Evolutionary conservation across 2,329 filamentous ascomycete species (phyloP).

Genomic region (Aphanoascus verrucosus): DNA sequence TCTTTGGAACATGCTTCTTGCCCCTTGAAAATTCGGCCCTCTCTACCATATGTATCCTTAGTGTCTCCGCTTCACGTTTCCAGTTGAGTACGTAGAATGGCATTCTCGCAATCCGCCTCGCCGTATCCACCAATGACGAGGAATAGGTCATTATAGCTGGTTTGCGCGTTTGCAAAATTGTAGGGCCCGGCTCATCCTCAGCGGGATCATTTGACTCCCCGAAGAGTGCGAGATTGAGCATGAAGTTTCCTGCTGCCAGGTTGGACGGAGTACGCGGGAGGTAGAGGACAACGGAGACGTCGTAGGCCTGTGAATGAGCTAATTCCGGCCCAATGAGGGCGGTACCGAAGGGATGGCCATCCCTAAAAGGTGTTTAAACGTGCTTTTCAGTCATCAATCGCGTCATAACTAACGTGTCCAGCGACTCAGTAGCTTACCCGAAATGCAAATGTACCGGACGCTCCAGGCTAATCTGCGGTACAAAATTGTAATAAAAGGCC

Average conservation of each 20-base stretch:
- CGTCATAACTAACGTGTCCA: too few species aligned
- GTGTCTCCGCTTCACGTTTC: slow-evolving; percentile 50
- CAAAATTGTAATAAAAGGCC: slow-evolving; percentile 58
- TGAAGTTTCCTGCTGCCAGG: slow-evolving; percentile 76
- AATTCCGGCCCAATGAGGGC: slow-evolving; percentile 44
- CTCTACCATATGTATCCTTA: slow-evolving; percentile 65
- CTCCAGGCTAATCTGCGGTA: slow-evolving; percentile 54
- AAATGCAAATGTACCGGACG: slow-evolving; percentile 57
- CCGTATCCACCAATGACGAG: slow-evolving; percentile 55
- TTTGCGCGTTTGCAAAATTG: slow-evolving; percentile 57
- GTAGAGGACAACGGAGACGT: slow-evolving; percentile 62
- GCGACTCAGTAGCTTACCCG: slow-evolving; percentile 33
- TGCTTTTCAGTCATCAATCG: background rate
- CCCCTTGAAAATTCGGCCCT: slow-evolving; percentile 53
- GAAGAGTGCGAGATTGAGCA: slow-evolving; percentile 67
- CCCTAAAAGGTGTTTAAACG: slow-evolving; percentile 20
- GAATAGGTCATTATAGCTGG: slow-evolving; percentile 71
- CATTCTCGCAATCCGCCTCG: slow-evolving; percentile 52
- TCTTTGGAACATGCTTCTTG: slow-evolving; percentile 42
- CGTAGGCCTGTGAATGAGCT: slow-evolving; percentile 67
- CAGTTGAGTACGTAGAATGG: slow-evolving; percentile 60
- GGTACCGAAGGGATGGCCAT: slow-evolving; percentile 44
- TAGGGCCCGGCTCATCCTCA: slow-evolving; percentile 24
- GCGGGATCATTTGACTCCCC: slow-evolving; percentile 27
- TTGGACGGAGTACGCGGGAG: slow-evolving; percentile 73